These are phyloP conservation scores for Lentinus polychrous DNA, from an alignment of 1,284 basidiomycete species.

Conservation along the genomic window DNA sequence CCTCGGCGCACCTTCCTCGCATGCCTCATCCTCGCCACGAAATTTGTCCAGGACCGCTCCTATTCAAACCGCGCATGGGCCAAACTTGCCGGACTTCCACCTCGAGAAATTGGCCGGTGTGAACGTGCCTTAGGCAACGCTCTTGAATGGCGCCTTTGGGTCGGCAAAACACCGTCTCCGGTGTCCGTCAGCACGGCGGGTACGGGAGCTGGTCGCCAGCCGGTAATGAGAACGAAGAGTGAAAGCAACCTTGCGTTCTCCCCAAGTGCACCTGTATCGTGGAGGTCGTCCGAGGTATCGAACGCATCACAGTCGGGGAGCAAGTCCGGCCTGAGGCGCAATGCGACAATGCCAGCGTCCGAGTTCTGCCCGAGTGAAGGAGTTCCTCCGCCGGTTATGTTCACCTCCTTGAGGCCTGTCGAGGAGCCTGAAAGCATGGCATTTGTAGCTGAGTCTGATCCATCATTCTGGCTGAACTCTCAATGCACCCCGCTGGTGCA, in stretches of 20 bases:
- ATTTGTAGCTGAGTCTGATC: not conserved
- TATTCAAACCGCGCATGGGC: slow-evolving; percentile 93
- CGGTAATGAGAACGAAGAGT: slow-evolving; percentile 19
- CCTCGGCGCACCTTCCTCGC: slow-evolving; percentile 86
- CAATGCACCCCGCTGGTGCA: too few relatives aligned
- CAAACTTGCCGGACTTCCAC: slow-evolving; percentile 72
- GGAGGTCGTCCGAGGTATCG: not conserved
- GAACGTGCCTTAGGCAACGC: slow-evolving; percentile 76
- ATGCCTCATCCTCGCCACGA: slow-evolving; percentile 81
- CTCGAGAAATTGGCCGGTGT: slow-evolving; percentile 73
- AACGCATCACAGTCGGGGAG: not conserved
- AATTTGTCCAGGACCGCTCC: slow-evolving; percentile 89
- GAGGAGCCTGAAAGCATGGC: slow-evolving; percentile 4
- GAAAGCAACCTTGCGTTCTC: slow-evolving; percentile 10
- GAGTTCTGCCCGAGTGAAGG: not conserved
- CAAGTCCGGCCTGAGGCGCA: not conserved
- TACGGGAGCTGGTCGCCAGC: not conserved
- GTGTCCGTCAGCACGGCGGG: not conserved
- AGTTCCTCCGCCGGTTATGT: not conserved
- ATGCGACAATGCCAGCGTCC: not conserved
- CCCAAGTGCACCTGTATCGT: not conserved
- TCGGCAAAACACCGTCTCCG: slow-evolving; percentile 46
- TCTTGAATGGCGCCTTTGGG: slow-evolving; percentile 79
- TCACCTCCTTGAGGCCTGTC: not conserved
- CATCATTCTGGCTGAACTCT: too few relatives aligned